Evolutionary conservation across 1,284 basidiomycete species (phyloP).

Genomic region (Mycena citricolor): DNA sequence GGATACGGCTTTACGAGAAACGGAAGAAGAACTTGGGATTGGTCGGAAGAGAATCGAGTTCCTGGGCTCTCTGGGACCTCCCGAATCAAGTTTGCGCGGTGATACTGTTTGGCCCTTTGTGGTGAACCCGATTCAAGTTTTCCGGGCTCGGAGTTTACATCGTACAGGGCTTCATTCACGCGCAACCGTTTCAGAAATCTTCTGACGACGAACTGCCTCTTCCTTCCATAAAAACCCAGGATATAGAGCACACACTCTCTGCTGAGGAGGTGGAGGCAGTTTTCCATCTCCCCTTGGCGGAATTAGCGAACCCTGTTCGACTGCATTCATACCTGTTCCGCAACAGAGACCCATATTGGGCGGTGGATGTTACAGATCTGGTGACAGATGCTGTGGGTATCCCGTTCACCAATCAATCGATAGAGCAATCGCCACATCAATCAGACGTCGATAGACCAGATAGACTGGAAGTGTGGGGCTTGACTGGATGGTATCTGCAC

Average conservation of each 20-base stretch:
- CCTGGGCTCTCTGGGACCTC: constrained; percentile 62
- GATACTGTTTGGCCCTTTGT: constrained; percentile 74
- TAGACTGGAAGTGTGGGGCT: constrained; percentile 71
- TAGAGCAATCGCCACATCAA: constrained; percentile 37
- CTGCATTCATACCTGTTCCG: constrained; percentile 57
- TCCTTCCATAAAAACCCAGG: constrained; percentile 57
- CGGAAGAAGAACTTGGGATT: constrained; percentile 72
- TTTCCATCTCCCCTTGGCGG: constrained; percentile 68
- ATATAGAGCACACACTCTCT: constrained; percentile 47
- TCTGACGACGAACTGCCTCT: constrained; percentile 44
- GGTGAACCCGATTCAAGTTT: constrained; percentile 42
- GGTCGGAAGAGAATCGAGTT: constrained; percentile 56
- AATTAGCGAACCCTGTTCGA: constrained; percentile 46
- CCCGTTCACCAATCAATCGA: constrained; percentile 23
- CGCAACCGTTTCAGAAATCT: constrained; percentile 24
- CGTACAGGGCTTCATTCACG: constrained; percentile 61
- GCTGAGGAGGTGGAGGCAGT: constrained; percentile 63
- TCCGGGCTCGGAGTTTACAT: not conserved
- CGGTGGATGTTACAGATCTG: constrained; percentile 67
- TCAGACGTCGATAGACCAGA: constrained; percentile 43
- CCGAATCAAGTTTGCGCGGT: constrained; percentile 58
- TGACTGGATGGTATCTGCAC: constrained; percentile 80
- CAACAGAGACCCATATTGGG: constrained; percentile 59
- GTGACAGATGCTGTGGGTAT: constrained; percentile 25
- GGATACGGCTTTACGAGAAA: constrained; percentile 67